A percentile compares a stretch with the other conserved stretches of the same genome.
phyloP scores from a whole-genome alignment of 129 eudicot species.

The Kitagawia praeruptora region DNA sequence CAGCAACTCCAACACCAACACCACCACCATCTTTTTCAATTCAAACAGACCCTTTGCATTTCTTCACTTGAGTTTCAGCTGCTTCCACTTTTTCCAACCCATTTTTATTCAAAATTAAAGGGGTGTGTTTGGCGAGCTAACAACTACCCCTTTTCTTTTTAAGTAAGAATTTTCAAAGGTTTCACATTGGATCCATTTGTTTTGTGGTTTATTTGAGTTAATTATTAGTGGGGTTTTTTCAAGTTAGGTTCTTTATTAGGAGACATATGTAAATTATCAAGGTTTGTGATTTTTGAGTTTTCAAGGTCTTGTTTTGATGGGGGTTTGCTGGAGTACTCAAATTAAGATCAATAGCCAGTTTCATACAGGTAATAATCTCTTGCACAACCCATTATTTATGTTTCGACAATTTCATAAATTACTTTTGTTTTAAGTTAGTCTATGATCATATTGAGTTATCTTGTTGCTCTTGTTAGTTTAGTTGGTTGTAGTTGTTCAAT shows the following conservation, averaged over 20 bases:
- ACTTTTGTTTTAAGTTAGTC: too few species aligned
- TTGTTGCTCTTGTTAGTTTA: not conserved
- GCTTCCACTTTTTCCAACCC: not conserved
- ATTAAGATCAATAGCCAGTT: slow-evolving; percentile 52
- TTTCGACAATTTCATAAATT: not conserved
- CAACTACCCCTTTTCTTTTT: slow-evolving; percentile 5
- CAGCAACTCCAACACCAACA: too few species aligned
- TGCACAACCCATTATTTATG: too few species aligned
- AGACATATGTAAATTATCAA: not conserved
- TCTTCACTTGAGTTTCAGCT: not conserved
- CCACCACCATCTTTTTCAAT: not conserved
- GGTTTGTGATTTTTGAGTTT: not conserved
- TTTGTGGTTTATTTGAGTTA: not conserved
- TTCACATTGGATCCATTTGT: slow-evolving; percentile 38
- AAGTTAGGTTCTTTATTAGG: not conserved
- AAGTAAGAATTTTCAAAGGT: slow-evolving; percentile 2
- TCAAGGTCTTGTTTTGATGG: slow-evolving; percentile 35
- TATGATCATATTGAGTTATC: not conserved
- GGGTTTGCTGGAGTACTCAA: slow-evolving; percentile 72
- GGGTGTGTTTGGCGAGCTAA: slow-evolving; percentile 16
- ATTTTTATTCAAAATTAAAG: too few species aligned
- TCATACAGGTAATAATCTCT: slow-evolving; percentile 24
- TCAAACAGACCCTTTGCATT: not conserved
- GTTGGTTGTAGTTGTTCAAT: too few species aligned
- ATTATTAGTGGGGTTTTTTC: not conserved